Evolutionary conservation across 768 basidiomycete species (phyloP), one percentile per base, ranked within the genome.

Genomic region (Thelephora ganbajun): DNA sequence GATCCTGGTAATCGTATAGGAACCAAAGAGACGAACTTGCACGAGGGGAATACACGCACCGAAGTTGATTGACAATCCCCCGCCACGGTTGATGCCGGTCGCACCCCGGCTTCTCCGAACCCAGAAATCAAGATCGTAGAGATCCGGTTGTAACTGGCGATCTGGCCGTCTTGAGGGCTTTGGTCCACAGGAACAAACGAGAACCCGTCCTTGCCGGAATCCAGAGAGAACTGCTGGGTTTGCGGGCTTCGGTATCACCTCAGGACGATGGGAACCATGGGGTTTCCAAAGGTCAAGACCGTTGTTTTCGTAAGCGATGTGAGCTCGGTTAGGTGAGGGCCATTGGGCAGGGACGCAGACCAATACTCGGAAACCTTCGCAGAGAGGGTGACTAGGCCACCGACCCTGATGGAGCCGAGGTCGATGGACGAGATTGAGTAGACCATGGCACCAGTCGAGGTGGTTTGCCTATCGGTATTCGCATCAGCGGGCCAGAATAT

Each of bases 111-210:
- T 65, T 34, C 77, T 77, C 46, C 72, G 64, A 0, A 74, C 73
- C 78, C 77, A 81, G 55, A 81, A 80, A 55, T 80, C 78, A 33
- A 79, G 56, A 6, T 77, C 79, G 49, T 65, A 79, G 39, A 64
- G 59, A 22, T 70, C 65, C 1, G 77, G 77, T 45, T 69, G 66
- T 35, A 79, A 57, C 5, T 67, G 66, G 6, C 68, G 61, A 51
- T 80, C 73, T 4, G 67, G 63, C 53, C 53, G 45, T 73, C 69
- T 23, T 77, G 56, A 14, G 59, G 67, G 43, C 66, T 72, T 13
- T 63, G 59, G 52, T 79, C 79, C 56, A 72, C 76, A 11, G 79
- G 79, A 1, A 71, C 66, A 7, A 71, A 71, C 2, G 79, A 64
- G 60, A 70, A 76, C 0, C 76, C 76, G 59, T 78, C 78, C 0